Conservation (phyloP, 163 green algal genomes). For the Coccomyxa subellipsoidea region DNA sequence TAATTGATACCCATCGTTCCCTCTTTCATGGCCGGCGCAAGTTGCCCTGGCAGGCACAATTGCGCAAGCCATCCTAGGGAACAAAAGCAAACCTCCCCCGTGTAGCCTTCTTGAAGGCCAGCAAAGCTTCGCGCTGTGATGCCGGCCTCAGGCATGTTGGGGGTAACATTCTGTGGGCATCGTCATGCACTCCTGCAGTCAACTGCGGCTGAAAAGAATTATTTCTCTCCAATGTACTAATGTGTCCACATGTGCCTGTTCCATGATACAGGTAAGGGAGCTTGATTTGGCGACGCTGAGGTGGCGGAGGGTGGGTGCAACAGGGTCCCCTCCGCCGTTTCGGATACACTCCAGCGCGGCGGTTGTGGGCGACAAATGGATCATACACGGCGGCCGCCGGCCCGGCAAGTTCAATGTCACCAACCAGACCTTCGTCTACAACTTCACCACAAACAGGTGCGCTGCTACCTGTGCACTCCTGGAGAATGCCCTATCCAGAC, state of each 20-base stretch:
- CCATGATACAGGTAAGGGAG: slow-evolving; percentile 14
- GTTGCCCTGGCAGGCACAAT: slow-evolving; percentile 7
- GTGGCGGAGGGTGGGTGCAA: slow-evolving; percentile 13
- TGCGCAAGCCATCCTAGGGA: slow-evolving; percentile 6
- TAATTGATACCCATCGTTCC: no score
- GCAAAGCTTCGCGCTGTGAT: neutral
- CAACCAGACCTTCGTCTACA: slow-evolving; percentile 25
- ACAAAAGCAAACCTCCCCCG: neutral
- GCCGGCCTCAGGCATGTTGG: neutral
- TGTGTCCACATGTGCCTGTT: neutral
- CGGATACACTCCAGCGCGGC: slow-evolving; percentile 25
- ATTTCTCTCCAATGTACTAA: no score
- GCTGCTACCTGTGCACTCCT: no score
- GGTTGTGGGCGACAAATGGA: slow-evolving; percentile 29
- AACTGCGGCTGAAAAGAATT: no score
- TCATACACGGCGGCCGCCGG: slow-evolving; percentile 27
- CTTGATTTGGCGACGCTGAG: slow-evolving; percentile 16
- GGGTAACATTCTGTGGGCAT: neutral
- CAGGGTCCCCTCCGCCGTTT: slow-evolving; percentile 8
- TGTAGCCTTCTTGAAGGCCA: neutral
- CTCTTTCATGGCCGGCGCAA: slow-evolving; percentile 9
- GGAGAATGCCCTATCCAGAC: no score
- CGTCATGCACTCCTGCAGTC: no score
- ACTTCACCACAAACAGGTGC: slow-evolving; percentile 15
- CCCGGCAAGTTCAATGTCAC: slow-evolving; percentile 31